Evolutionary conservation across 805 yeast species (phyloP).

Genomic region (Pichia insulana): DNA sequence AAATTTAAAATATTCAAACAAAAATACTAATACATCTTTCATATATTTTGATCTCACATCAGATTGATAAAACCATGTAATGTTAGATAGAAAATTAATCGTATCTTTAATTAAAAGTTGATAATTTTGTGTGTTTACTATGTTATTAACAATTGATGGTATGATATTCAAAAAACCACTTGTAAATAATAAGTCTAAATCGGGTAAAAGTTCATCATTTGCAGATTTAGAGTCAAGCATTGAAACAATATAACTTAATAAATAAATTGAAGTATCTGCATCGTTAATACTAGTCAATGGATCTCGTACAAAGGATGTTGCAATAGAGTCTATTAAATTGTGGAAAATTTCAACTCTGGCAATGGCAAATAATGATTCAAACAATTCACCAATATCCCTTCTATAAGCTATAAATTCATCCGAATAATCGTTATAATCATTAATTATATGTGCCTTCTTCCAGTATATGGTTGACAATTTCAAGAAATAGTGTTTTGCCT

Average conservation of each 20-base stretch:
- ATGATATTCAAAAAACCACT: constrained; percentile 23
- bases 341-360: constrained; percentile 46
- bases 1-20: constrained; percentile 22
- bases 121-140: background rate
- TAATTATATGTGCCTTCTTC: constrained; percentile 46
- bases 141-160: background rate
- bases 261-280: constrained; percentile 54
- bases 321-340: constrained; percentile 32
- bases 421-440: constrained; percentile 26
- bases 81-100: constrained; percentile 48
- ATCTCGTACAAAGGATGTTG: constrained; percentile 18
- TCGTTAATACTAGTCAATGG: constrained; percentile 23
- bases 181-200: constrained; percentile 23
- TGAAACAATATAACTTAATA: constrained; percentile 47
- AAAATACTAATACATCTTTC: constrained; percentile 43
- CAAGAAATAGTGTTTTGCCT: constrained; percentile 34
- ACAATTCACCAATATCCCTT: constrained; percentile 66
- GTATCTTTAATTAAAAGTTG: constrained; percentile 38
- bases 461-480: constrained; percentile 58
- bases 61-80: constrained; percentile 50
- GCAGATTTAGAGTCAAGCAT: constrained; percentile 35
- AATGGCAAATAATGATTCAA: constrained; percentile 61
- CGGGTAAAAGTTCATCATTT: constrained; percentile 14
- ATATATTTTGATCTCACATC: constrained; percentile 37
- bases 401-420: constrained; percentile 62